Evolutionary conservation across 2,329 filamentous ascomycete species (phyloP), one percentile per base, ranked within the genome.

Genomic region (Albophoma yamanashiensis): DNA sequence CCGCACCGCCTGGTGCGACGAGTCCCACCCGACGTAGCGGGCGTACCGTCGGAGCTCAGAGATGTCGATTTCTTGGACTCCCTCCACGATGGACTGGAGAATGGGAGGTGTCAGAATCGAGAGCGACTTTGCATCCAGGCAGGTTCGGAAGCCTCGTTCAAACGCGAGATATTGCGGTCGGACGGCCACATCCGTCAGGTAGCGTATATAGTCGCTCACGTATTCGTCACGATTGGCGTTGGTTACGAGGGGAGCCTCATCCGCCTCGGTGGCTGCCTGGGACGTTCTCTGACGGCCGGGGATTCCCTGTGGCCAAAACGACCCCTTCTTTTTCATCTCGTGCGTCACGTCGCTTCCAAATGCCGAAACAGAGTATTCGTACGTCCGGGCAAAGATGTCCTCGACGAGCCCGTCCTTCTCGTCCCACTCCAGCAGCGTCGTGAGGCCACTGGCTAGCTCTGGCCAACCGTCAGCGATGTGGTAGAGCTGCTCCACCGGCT

Each of bases 401-500:
- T 88, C 88, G 1, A 96, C 89, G 27, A 87, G 79, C 0, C 91
- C 91, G 58, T 94, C 78, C 50, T 78, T 79, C 66, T 88, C 88
- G 55, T 88, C 82, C 91, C 91, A 97, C 53, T 88, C 82, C 2
- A 93, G 76, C 1, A 97, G 77, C 4, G 81, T 79, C 5, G 85
- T 85, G 20, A 99, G 79, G 0, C 91, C 89, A 65, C 81, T 91
- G 1, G 86, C 85, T 4, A 96, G 80, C 20, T 88, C 86, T 1
- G 91, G 89, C 93, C 93, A 97, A 4, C 91, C 92, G 67, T 97
- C 92, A 3, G 81, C 79, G 63, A 97, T 91, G 69, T 92, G 87
- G 55, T 91, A 83, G 2, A 94, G 76, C 60, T 87, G 82, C 40
- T 84, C 84, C 20, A 89, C 84, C 11, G 86, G 84, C 61, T 88